These are phyloP conservation scores for Saccharomycopsis capsularis DNA, from an alignment of 805 yeast genomes.

Conservation along the genomic window DNA sequence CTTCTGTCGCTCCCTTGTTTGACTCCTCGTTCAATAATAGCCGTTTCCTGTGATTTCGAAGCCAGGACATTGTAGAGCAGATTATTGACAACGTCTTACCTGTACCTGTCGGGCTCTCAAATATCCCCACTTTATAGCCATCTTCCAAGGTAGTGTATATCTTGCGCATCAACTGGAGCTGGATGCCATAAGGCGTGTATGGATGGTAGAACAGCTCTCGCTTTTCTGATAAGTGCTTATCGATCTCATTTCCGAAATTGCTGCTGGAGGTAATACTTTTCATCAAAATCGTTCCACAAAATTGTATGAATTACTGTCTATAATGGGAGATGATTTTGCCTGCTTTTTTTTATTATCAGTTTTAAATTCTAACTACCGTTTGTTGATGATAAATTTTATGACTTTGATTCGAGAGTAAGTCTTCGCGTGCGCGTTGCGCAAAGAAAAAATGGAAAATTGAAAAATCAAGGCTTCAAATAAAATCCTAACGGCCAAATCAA, in stretches of 20 bases:
- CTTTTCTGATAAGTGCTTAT: not conserved
- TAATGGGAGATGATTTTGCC: too few relatives aligned
- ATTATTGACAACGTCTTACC: slow-evolving; percentile 87
- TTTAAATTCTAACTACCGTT: not conserved
- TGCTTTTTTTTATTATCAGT: too few relatives aligned
- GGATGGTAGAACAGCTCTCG: slow-evolving; percentile 57
- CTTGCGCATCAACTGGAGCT: slow-evolving; percentile 64
- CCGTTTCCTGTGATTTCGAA: slow-evolving; percentile 43
- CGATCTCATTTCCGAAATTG: not conserved
- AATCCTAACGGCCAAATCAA: too few relatives aligned
- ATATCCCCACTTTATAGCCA: slow-evolving; percentile 60
- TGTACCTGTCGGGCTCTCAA: slow-evolving; percentile 93
- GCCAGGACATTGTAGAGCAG: slow-evolving; percentile 81
- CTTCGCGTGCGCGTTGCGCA: too few relatives aligned
- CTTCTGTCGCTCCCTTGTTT: slow-evolving; percentile 18
- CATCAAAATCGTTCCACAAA: not conserved
- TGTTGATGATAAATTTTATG: too few relatives aligned
- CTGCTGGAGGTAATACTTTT: not conserved
- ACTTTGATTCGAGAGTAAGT: too few relatives aligned
- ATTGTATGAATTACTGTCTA: not conserved
- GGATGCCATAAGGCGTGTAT: slow-evolving; percentile 73
- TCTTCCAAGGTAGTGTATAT: slow-evolving; percentile 55
- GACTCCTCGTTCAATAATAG: slow-evolving; percentile 15
- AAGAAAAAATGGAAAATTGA: too few relatives aligned
- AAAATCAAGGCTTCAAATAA: too few relatives aligned